These are phyloP conservation scores for Colletotrichum sp. DNA, from an alignment of 2,329 filamentous ascomycete genomes.

Conservation along the genomic window DNA sequence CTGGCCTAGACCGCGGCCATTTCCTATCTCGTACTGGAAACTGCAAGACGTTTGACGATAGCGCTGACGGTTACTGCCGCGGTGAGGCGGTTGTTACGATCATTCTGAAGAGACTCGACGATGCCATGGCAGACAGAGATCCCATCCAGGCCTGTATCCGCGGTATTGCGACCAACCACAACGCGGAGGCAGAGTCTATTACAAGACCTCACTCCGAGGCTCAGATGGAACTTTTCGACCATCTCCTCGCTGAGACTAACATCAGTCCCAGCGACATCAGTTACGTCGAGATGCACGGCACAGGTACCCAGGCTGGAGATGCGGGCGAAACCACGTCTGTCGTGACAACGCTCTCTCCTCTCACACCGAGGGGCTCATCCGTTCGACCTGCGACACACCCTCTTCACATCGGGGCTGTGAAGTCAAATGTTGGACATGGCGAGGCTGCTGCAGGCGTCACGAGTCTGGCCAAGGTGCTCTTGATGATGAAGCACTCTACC, in stretches of 20 bases:
- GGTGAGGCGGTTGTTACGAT: conserved; percentile 49
- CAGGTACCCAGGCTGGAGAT: conserved; percentile 36
- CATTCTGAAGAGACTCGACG: conserved; percentile 43
- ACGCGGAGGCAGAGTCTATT: conserved; percentile 47
- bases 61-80: conserved; percentile 51
- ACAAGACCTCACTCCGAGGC: conserved; percentile 29
- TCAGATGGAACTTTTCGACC: conserved; percentile 42
- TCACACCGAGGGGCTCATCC: not conserved
- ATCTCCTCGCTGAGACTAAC: conserved; percentile 30
- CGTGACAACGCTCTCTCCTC: conserved; percentile 6
- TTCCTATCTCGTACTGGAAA: conserved; percentile 78
- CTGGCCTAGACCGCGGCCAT: conserved; percentile 75
- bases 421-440: conserved; percentile 21
- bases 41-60: conserved; percentile 80
- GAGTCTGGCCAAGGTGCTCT: conserved; percentile 10
- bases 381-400: conserved; percentile 6
- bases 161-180: conserved; percentile 38
- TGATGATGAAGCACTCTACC: conserved; percentile 12
- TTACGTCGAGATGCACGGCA: conserved; percentile 52
- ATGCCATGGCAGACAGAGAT: conserved; percentile 44
- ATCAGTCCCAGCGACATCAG: conserved; percentile 31
- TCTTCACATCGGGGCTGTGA: conserved; percentile 28
- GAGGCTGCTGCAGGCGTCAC: conserved; percentile 18
- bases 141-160: conserved; percentile 40
- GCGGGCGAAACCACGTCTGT: conserved; percentile 25